Evolutionary conservation across 179 eudicot species (phyloP), one percentile per base, ranked within the genome.

Genomic region (Sideroxylon spinosum): DNA sequence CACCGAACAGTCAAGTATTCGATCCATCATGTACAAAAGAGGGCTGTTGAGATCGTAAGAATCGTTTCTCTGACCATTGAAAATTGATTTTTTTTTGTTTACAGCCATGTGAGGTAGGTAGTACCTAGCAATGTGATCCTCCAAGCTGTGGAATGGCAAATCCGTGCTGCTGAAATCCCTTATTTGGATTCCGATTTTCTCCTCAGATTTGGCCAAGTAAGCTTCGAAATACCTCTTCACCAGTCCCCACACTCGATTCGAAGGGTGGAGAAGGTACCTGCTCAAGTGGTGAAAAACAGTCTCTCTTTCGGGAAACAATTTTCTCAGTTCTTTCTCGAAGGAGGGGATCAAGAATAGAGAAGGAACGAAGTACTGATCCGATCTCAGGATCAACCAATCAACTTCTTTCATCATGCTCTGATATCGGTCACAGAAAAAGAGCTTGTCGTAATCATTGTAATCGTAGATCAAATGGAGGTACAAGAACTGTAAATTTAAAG

Each of bases 191-290:
- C 98, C 97, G 6, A 91, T 82, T 79, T 82, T 90, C 78, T 89
- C 97, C 72, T 93, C 98, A 13, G 97, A 92, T 79, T 86, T 80
- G 20, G 98, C 96, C 76, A 95, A 78, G 83, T 95, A 93, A 76
- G 97, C 87, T 59, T 91, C 78, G 70, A 93, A 88, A 76, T 88
- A 93, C 78, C 95, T 82, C 6, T 89, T 89, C 72, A 95, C 85
- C 67, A 93, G 84, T 13, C 97, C 95, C 98, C 98, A 95, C 8
- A 93, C 93, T 22, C 86, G 83, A 83, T 95, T 91, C 37, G 98
- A 88, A 0, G 98, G 98, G 83, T 91, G 93, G 78, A 95, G 86
- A 23, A 95, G 92, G 81, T 95, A 95, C 61, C 95, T 81, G 0
- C 97, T 92, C 55, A 95, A 85, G 85, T 86, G 87, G 78, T 95